Evolutionary conservation across 805 yeast species (phyloP).

Genomic region (Kregervanrija fluxuum): DNA sequence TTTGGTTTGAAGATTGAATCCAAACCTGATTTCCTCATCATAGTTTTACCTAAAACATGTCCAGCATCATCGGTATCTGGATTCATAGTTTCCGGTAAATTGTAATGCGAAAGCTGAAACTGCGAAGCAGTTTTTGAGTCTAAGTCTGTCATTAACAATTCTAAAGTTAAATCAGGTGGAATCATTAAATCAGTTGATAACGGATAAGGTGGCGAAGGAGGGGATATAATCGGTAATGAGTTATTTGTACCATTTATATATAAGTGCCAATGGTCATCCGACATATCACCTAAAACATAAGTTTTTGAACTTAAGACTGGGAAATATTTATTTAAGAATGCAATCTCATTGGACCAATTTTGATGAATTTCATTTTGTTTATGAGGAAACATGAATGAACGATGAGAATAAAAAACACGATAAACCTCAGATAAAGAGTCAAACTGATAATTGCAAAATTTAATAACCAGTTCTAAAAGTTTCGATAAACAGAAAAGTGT

Average conservation of each 20-base stretch:
- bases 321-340: constrained; percentile 60
- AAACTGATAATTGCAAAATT: constrained; percentile 33
- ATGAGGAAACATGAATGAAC: constrained; percentile 89
- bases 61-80: constrained; percentile 61
- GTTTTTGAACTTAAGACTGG: constrained; percentile 48
- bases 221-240: background rate
- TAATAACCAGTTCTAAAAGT: constrained; percentile 45
- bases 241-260: constrained; percentile 50
- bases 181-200: background rate
- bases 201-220: background rate
- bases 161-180: constrained; percentile 57
- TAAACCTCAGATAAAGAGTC: constrained; percentile 33
- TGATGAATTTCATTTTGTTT: constrained; percentile 75
- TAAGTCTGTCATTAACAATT: constrained; percentile 84
- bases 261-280: constrained; percentile 86
- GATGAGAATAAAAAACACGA: constrained; percentile 81
- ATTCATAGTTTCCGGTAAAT: constrained; percentile 30
- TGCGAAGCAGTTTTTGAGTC: constrained; percentile 46
- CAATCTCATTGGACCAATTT: constrained; percentile 78
- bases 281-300: constrained; percentile 73
- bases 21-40: constrained; percentile 56
- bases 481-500: constrained; percentile 69
- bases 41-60: constrained; percentile 67
- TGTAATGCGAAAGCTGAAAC: constrained; percentile 34
- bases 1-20: constrained; percentile 37